Evolutionary conservation across 371 early-diverging fungal genomes (phyloP).

Genomic region (Blakeslea trispora): DNA sequence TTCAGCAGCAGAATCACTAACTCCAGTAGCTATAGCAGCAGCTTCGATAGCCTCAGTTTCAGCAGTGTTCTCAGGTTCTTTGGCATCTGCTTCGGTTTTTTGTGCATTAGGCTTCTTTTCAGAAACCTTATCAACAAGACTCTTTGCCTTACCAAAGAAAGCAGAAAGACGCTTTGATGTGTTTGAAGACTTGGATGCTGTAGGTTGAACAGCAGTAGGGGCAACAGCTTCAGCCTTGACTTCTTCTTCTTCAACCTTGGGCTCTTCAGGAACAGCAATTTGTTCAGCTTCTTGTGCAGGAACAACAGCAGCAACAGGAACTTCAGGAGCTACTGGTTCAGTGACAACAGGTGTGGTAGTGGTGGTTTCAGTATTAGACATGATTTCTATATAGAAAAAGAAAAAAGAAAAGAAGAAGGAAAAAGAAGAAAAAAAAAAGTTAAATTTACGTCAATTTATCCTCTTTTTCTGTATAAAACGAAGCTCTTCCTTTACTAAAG

Average conservation of each 20-base stretch:
- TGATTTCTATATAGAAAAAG: too few species aligned
- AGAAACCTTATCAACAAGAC: constrained; percentile 20
- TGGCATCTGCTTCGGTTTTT: not conserved
- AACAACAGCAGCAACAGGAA: not conserved
- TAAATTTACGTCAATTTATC: constrained; percentile 11
- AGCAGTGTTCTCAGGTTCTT: not conserved
- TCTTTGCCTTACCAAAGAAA: constrained; percentile 23
- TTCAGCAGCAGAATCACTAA: not conserved
- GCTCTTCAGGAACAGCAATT: constrained; percentile 4
- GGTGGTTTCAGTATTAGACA: constrained; percentile 1
- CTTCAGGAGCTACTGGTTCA: constrained; percentile 8
- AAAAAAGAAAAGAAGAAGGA: constrained; percentile 10
- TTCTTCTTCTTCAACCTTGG: constrained; percentile 18
- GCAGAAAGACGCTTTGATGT: constrained; percentile 27
- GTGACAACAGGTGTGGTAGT: constrained; percentile 14
- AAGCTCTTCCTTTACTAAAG: too few species aligned
- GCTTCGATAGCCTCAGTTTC: constrained; percentile 2
- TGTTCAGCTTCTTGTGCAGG: not conserved
- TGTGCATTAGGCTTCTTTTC: constrained; percentile 16
- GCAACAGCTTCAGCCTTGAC: constrained; percentile 10
- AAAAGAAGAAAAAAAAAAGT: constrained; percentile 6
- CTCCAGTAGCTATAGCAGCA: not conserved
- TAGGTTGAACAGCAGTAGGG: constrained; percentile 10
- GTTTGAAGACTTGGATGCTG: constrained; percentile 17
- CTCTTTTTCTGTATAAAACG: too few species aligned